These are phyloP conservation scores for Arabidopsis suecica DNA, from an alignment of 345 rosid genomes.

Conservation along the genomic window DNA sequence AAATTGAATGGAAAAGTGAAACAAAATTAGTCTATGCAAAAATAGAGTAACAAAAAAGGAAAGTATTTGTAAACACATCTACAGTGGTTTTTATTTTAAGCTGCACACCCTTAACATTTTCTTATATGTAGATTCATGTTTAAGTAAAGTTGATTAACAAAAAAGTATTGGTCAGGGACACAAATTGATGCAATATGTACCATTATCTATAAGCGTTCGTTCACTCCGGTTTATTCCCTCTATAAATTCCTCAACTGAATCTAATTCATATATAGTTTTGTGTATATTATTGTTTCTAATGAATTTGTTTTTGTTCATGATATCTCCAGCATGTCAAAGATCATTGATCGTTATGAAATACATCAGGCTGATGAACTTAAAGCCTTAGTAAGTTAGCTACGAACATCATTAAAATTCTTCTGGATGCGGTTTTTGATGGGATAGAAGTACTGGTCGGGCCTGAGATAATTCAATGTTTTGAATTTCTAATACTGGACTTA, in stretches of 20 bases:
- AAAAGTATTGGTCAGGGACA: background rate
- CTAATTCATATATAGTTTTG: background rate
- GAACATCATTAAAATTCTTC: background rate
- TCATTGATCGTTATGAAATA: constrained; percentile 26
- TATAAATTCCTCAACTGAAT: background rate
- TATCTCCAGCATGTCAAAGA: constrained; percentile 35
- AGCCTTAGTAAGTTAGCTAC: constrained; percentile 37
- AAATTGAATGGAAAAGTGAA: background rate
- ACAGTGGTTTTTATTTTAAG: background rate
- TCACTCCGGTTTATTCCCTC: background rate
- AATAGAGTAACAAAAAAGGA: background rate
- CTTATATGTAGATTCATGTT: background rate
- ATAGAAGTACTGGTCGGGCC: background rate
- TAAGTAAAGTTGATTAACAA: background rate
- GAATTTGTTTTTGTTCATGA: constrained; percentile 9
- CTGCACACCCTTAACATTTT: background rate
- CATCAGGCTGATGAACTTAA: constrained; percentile 34
- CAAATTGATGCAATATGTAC: background rate
- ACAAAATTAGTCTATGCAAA: background rate
- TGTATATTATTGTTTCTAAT: background rate
- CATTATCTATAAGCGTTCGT: background rate
- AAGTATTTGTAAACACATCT: background rate
- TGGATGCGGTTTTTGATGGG: background rate
- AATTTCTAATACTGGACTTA: background rate
- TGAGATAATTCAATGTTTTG: constrained; percentile 8